Evolutionary conservation across 306 rosid genomes (phyloP), one percentile per base, ranked within the genome.

Genomic region (Cajanus cajan): DNA sequence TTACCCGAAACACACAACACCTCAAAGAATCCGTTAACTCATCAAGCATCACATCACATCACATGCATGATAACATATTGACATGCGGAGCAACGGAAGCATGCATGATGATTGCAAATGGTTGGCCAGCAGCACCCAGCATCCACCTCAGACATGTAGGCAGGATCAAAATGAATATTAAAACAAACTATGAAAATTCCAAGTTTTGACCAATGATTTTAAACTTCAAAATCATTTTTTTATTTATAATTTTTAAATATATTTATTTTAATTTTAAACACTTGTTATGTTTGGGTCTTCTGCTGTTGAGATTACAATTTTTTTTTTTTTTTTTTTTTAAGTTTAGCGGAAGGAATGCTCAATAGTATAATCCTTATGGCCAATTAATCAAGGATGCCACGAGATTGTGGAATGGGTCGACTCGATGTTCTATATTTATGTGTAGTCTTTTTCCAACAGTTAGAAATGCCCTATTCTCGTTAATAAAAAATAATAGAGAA

Each of bases 11-110:
- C n/a, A n/a, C n/a, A n/a, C n/a, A n/a, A n/a, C n/a, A n/a, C n/a
- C n/a, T n/a, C n/a, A n/a, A n/a, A n/a, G n/a, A n/a, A n/a, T n/a
- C n/a, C n/a, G n/a, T n/a, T n/a, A n/a, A n/a, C n/a, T n/a, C n/a
- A n/a, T n/a, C 10, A 9, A 58, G 8, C 22, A 13, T 33, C 21
- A 13, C 50, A 40, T 5, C n/a, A n/a, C n/a, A n/a, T n/a, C n/a
- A 33, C 47, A 24, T 8, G 43, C 47, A 24, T 41, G 28, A 78
- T 78, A 57, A 43, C 69, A 55, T 41, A 22, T 39, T 2, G 40
- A 31, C 77, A 80, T 65, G 80, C 16, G 65, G 14, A 36, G 24
- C 78, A 55, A 39, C 9, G 10, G 54, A 44, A 57, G n/a, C n/a
- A n/a, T n/a, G 28, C 71, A 37, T 44, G 8, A 59, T 58, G 36